phyloP scores from a whole-genome alignment of 2,329 filamentous ascomycete species.

The Diaporthe sp. region DNA sequence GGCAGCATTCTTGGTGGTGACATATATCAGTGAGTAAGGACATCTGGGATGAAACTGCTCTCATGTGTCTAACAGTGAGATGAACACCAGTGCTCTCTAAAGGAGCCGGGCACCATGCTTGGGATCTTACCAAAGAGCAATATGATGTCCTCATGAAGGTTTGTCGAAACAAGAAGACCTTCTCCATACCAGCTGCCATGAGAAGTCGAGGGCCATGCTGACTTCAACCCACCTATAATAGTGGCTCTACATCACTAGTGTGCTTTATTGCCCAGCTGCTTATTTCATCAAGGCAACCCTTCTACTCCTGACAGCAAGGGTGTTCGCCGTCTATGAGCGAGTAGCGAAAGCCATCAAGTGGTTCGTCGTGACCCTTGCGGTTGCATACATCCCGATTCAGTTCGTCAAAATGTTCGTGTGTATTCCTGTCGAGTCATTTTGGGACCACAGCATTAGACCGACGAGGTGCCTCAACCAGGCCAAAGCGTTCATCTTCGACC shows the following conservation, averaged over 20 bases:
- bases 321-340: slow-evolving; percentile 6
- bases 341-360: background rate
- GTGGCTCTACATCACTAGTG: slow-evolving; percentile 19
- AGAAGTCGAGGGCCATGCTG: background rate
- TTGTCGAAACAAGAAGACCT: background rate
- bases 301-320: slow-evolving; percentile 2
- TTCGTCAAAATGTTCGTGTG: slow-evolving; percentile 22
- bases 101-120: background rate
- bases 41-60: background rate
- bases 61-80: background rate
- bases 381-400: background rate
- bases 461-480: slow-evolving; percentile 19
- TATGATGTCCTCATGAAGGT: slow-evolving; percentile 11
- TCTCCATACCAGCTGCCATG: background rate
- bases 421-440: slow-evolving; percentile 15
- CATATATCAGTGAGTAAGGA: slow-evolving; percentile 1
- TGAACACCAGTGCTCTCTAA: slow-evolving; percentile 3
- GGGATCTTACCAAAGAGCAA: background rate
- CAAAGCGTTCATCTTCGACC: slow-evolving; percentile 17
- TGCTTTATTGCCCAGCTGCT: slow-evolving; percentile 6
- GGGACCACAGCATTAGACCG: slow-evolving; percentile 2
- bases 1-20: background rate
- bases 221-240: background rate
- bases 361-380: background rate
- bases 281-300: slow-evolving; percentile 14